phyloP scores from a whole-genome alignment of 1,284 basidiomycete species.

The Thecaphora frezii region DNA sequence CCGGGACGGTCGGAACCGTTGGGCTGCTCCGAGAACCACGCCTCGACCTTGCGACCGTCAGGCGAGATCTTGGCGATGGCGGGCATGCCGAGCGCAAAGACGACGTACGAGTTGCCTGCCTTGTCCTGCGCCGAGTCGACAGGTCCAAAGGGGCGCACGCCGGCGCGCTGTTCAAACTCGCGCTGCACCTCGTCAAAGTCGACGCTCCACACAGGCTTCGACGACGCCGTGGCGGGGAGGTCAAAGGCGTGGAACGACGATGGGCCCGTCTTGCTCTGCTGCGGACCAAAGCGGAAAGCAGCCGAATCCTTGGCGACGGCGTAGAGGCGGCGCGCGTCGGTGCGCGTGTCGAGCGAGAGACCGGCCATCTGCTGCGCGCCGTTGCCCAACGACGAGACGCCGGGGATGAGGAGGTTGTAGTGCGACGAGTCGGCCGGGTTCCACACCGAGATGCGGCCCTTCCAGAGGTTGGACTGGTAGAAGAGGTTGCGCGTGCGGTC shows the following conservation, averaged over 20 bases:
- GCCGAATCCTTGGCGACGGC: conserved; percentile 50
- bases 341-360: conserved; percentile 33
- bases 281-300: conserved; percentile 46
- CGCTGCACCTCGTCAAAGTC: conserved; percentile 41
- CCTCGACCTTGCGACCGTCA: conserved; percentile 31
- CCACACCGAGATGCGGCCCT: conserved; percentile 43
- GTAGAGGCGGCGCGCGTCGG: conserved; percentile 42
- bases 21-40: conserved; percentile 40
- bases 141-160: conserved; percentile 50
- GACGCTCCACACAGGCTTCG: conserved; percentile 42
- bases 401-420: conserved; percentile 48
- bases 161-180: conserved; percentile 27
- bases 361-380: conserved; percentile 56
- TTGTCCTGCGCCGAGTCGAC: conserved; percentile 51
- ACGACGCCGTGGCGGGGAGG: conserved; percentile 35
- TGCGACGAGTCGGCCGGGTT: conserved; percentile 23
- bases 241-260: conserved; percentile 53
- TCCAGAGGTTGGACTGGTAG: conserved; percentile 56
- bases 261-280: conserved; percentile 38
- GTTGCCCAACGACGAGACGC: conserved; percentile 36
- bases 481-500: conserved; percentile 41
- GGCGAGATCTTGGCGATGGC: conserved; percentile 51
- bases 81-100: conserved; percentile 52
- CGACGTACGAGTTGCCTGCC: conserved; percentile 54
- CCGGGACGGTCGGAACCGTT: conserved; percentile 52